Conservation (phyloP, 768 basidiomycete genomes). For the Auriscalpium vulgare region DNA sequence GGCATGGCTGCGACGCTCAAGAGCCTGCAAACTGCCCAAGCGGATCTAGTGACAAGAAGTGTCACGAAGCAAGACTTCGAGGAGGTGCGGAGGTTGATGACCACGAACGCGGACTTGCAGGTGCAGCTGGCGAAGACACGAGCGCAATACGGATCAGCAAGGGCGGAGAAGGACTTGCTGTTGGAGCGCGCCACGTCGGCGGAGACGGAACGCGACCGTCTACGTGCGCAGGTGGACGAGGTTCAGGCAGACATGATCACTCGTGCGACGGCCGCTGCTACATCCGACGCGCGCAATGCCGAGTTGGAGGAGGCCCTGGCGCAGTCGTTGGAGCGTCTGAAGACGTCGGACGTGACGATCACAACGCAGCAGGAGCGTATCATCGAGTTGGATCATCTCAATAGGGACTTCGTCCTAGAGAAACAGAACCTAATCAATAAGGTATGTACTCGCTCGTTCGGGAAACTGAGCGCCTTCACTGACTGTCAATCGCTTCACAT, state of each 20-base stretch:
- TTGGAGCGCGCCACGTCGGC: constrained; percentile 49
- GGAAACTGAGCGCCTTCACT: constrained; percentile 8
- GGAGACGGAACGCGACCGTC: constrained; percentile 59
- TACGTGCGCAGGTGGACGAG: constrained; percentile 50
- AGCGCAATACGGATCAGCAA: constrained; percentile 66
- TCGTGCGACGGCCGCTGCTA: constrained; percentile 38
- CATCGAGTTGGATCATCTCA: constrained; percentile 51
- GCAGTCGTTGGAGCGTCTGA: constrained; percentile 61
- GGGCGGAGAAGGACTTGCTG: constrained; percentile 75
- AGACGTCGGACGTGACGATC: constrained; percentile 61
- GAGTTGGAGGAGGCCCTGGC: constrained; percentile 71
- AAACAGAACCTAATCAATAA: constrained; percentile 50
- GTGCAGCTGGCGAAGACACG: constrained; percentile 71
- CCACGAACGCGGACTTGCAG: constrained; percentile 58
- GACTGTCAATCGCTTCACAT: constrained; percentile 32
- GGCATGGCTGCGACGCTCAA: constrained; percentile 43
- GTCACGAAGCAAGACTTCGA: constrained; percentile 56
- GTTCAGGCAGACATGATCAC: constrained; percentile 34
- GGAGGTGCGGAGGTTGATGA: constrained; percentile 50
- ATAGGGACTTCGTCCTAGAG: constrained; percentile 46
- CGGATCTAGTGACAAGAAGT: constrained; percentile 55
- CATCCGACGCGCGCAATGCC: constrained; percentile 41
- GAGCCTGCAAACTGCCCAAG: constrained; percentile 51
- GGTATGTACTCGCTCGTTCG: constrained; percentile 33
- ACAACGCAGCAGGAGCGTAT: constrained; percentile 56